Evolutionary conservation across 495 filamentous ascomycete species (phyloP).

Genomic region (Cercophora scortea): DNA sequence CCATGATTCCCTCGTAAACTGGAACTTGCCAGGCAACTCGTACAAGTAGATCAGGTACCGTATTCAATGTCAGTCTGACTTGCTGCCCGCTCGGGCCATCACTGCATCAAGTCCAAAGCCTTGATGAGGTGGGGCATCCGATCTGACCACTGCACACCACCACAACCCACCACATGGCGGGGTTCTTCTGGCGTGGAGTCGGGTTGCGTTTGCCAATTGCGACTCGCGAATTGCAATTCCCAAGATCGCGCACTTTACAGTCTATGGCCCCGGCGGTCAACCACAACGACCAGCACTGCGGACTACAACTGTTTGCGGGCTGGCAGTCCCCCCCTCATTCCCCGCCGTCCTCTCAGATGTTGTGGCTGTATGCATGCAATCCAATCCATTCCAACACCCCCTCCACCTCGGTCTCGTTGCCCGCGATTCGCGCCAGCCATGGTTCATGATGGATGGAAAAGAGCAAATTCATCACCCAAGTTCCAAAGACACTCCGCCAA

Average conservation of each 20-base stretch:
- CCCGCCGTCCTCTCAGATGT: not conserved
- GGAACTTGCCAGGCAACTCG: too few species aligned
- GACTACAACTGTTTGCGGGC: not conserved
- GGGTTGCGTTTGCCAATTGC: too few species aligned
- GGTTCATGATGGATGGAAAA: not conserved
- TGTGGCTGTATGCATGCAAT: not conserved
- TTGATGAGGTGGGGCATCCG: too few species aligned
- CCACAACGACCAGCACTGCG: not conserved
- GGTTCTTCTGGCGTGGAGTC: too few species aligned
- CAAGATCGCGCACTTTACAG: too few species aligned
- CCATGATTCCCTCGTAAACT: not conserved
- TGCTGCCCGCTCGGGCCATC: too few species aligned
- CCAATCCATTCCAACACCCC: not conserved
- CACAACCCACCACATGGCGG: too few species aligned
- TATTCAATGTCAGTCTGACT: not conserved
- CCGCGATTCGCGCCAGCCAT: not conserved
- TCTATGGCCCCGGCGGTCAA: too few species aligned
- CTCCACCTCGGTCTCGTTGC: not conserved
- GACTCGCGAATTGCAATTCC: too few species aligned
- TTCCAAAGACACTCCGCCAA: constrained; percentile 5
- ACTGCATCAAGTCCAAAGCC: too few species aligned
- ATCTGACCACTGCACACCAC: too few species aligned
- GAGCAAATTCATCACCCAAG: not conserved
- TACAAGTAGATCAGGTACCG: not conserved
- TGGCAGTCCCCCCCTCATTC: too few species aligned